phyloP scores from a whole-genome alignment of 768 basidiomycete species.

The Phanerodontia chrysosporium region DNA sequence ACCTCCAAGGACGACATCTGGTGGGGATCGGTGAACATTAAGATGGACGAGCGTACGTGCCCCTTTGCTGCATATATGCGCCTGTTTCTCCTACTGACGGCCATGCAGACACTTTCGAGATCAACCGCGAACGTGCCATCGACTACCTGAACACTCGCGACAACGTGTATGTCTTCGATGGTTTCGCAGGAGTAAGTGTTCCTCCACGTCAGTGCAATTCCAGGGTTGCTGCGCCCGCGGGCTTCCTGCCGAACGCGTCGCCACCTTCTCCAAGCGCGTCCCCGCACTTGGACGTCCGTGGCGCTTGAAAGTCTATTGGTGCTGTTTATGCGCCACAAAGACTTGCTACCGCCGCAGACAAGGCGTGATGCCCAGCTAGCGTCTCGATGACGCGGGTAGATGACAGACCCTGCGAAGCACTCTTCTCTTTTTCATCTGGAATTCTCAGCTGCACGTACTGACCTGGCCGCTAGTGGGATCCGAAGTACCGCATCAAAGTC shows the following conservation, averaged over 20 bases:
- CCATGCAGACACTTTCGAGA: slow-evolving; percentile 90
- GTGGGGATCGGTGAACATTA: slow-evolving; percentile 99
- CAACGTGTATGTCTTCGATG: slow-evolving; percentile 97
- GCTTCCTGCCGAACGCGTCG: neutral
- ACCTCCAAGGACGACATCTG: slow-evolving; percentile 95
- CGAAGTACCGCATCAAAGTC: slow-evolving; percentile 99
- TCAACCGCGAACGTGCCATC: slow-evolving; percentile 97
- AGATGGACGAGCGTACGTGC: slow-evolving; percentile 88
- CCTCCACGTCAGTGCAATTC: neutral
- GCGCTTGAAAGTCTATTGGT: neutral
- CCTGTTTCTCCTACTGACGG: slow-evolving; percentile 1
- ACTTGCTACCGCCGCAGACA: neutral
- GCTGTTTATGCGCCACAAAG: neutral
- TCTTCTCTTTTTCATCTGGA: neutral
- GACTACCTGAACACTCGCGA: slow-evolving; percentile 98
- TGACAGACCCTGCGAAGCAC: no score
- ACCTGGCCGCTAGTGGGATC: slow-evolving; percentile 73
- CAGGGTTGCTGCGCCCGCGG: neutral
- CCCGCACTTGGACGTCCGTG: neutral
- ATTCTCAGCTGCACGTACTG: neutral
- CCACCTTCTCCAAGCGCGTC: neutral
- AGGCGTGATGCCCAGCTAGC: no score
- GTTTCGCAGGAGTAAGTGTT: slow-evolving; percentile 75
- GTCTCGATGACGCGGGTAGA: no score
- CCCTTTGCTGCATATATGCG: neutral